Evolutionary conservation across 768 basidiomycete genomes (phyloP).

Genomic region (Pleurotus citrinopileatus): DNA sequence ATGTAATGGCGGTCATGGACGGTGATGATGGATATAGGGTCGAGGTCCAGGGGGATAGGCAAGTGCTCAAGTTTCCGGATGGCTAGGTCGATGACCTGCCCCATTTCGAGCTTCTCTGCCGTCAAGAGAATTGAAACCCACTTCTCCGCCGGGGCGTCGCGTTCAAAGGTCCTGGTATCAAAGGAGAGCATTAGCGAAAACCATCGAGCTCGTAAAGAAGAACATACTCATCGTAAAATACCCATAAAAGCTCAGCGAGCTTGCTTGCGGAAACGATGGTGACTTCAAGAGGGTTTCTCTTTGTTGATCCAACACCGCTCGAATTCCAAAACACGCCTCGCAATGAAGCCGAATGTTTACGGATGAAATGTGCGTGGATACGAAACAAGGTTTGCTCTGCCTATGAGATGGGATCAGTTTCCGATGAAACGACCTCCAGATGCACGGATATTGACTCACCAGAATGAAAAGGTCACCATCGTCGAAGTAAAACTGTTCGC

Average conservation of each 20-base stretch:
- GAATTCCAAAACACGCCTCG: background rate
- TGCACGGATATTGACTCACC: background rate
- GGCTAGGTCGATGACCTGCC: background rate
- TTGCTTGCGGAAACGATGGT: background rate
- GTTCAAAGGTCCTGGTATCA: background rate
- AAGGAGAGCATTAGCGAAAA: background rate
- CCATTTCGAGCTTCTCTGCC: background rate
- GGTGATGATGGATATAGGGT: background rate
- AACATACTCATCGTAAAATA: slow-evolving; percentile 5
- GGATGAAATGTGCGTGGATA: background rate
- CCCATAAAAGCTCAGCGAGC: background rate
- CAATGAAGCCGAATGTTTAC: background rate
- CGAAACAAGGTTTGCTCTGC: background rate
- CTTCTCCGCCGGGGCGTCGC: background rate
- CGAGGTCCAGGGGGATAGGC: background rate
- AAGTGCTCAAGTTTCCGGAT: background rate
- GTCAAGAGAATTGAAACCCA: background rate
- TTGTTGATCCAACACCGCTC: no score
- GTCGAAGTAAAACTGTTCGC: no score
- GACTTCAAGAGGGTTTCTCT: background rate
- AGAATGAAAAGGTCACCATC: background rate
- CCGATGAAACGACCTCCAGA: background rate
- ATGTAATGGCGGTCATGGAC: background rate
- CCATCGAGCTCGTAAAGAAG: background rate
- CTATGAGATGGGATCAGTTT: background rate